A percentile compares a stretch with the other conserved stretches of the same genome.
These are phyloP conservation scores for Yamadazyma atlantica DNA, from an alignment of 1,139 yeast genomes.

Conservation along the genomic window DNA sequence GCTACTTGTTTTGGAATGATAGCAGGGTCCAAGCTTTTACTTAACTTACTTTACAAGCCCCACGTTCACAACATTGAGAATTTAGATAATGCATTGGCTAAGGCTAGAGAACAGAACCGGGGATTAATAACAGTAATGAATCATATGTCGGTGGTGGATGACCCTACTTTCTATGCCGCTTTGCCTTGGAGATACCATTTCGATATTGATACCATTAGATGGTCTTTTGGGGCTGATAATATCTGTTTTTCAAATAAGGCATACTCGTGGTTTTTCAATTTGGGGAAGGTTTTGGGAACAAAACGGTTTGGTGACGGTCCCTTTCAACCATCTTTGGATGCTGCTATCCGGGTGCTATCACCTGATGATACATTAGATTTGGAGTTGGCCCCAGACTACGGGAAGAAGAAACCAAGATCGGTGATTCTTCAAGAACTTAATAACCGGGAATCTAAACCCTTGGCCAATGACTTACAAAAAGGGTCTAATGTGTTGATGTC, in stretches of 20 bases:
- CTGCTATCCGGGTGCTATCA: slow-evolving; percentile 79
- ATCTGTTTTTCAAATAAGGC: slow-evolving; percentile 70
- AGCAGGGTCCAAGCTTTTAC: slow-evolving; percentile 59
- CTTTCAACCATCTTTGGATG: slow-evolving; percentile 87
- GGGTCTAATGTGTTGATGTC: slow-evolving; percentile 31
- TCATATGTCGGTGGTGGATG: slow-evolving; percentile 93
- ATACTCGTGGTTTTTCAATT: slow-evolving; percentile 65
- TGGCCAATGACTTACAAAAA: slow-evolving; percentile 29
- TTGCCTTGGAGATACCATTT: slow-evolving; percentile 70
- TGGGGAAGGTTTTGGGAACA: slow-evolving; percentile 86
- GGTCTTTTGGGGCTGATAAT: slow-evolving; percentile 95
- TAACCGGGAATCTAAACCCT: slow-evolving; percentile 13
- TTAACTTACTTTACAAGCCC: slow-evolving; percentile 64
- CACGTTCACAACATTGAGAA: slow-evolving; percentile 59
- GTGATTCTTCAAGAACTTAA: slow-evolving; percentile 33
- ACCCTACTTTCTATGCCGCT: slow-evolving; percentile 87
- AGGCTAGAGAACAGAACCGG: slow-evolving; percentile 66
- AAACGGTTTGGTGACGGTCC: slow-evolving; percentile 91
- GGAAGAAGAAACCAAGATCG: slow-evolving; percentile 26
- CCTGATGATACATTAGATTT: slow-evolving; percentile 71
- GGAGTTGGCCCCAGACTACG: slow-evolving; percentile 39
- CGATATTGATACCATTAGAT: slow-evolving; percentile 69
- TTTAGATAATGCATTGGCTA: slow-evolving; percentile 60
- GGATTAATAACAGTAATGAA: slow-evolving; percentile 89
- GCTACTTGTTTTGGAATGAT: slow-evolving; percentile 70